Conservation (phyloP, 192 early-diverging fungal species). For the Podila clonocystis region DNA sequence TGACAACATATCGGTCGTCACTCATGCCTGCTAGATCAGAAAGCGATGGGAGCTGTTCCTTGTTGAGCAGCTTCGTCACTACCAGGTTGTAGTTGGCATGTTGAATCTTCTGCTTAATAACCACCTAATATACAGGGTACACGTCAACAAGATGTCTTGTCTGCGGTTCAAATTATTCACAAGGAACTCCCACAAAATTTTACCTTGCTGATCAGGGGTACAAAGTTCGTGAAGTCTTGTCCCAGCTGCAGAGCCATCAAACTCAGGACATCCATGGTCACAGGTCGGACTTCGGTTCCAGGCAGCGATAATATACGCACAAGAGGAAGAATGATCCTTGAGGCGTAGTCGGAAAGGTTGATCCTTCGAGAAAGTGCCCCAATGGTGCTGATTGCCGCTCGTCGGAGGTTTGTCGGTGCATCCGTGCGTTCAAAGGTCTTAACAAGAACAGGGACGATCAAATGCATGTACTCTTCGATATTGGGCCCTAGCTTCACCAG, state of each 20-base stretch:
- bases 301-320: conserved; percentile 72
- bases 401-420: conserved; percentile 66
- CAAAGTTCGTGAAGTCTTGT: conserved; percentile 85
- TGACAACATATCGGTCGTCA: conserved; percentile 41
- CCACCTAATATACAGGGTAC: conserved; percentile 11
- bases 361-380: conserved; percentile 77
- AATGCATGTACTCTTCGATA: conserved; percentile 91
- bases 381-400: conserved; percentile 75
- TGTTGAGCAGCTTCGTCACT: conserved; percentile 74
- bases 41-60: conserved; percentile 72
- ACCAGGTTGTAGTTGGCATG: conserved; percentile 81
- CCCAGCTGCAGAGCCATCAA: conserved; percentile 84
- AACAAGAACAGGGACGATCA: conserved; percentile 87
- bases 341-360: conserved; percentile 85
- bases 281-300: conserved; percentile 62
- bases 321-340: conserved; percentile 86
- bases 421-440: conserved; percentile 78
- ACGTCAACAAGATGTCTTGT: neutral
- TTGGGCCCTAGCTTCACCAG: conserved; percentile 83
- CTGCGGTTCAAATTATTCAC: too few relatives aligned
- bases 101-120: conserved; percentile 69
- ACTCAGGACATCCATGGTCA: conserved; percentile 85
- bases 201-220: conserved; percentile 86
- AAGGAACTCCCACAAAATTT: neutral
- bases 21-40: conserved; percentile 34